Evolutionary conservation across 257 asterid genomes (phyloP), one percentile per base, ranked within the genome.

Genomic region (Jasminum sambac): DNA sequence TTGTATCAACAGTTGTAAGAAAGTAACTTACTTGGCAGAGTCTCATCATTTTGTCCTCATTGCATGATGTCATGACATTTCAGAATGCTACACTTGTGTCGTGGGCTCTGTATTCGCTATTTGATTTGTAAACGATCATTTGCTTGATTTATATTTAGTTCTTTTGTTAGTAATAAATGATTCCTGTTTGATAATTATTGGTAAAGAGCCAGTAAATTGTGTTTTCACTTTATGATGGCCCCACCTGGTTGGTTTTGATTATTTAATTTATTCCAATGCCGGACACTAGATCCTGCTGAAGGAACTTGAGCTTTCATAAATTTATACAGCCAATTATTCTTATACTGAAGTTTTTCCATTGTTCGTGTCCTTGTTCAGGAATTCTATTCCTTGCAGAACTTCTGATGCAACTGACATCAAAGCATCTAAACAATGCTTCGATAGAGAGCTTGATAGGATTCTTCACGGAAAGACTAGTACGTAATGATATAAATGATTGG

Each of bases 381-480:
- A 84, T 88, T 78, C 95, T 88, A 70, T 80, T 89, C 72, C 91
- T 94, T 4, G 99, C 91, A 63, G 95, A 91, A 82, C 48, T 91
- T 76, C 46, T 91, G 86, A 80, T 61, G 6, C 86, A 68, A 79
- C 78, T 91, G 75, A 48, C 82, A 36, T 72, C 78, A 67, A 88
- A 86, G 86, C 90, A 86, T 68, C 78, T 94, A 43, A 76, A 64
- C 48, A 81, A 78, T 72, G 67, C 95, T 61, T 86, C 89, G 46
- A 76, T 94, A 71, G 90, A 80, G 77, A 88, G 89, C 86, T 84
- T 91, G 69, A 82, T 86, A 78, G 90, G 84, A 67, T 94, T 91
- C 85, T 91, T 94, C 83, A 76, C 91, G 19, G 96, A 88, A 72
- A 84, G 93, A 78, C 90, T 94, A 96, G 99, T 94, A 77, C 84